These are phyloP conservation scores for Microstroma glucosiphilum DNA, from an alignment of 1,284 basidiomycete genomes.

Conservation along the genomic window DNA sequence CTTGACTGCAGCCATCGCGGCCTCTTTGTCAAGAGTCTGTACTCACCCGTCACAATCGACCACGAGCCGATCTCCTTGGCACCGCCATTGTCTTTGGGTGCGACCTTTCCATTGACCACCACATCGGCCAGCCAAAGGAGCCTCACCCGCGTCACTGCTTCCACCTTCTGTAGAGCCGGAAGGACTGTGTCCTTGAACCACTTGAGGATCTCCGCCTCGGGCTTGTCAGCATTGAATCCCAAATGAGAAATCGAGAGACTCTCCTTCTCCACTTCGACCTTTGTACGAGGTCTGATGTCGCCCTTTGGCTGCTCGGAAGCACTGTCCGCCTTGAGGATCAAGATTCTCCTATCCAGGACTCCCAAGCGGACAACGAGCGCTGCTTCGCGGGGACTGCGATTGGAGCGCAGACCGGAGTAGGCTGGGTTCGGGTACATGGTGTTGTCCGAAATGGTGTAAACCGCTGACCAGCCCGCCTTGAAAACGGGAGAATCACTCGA, in stretches of 20 bases:
- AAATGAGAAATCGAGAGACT: conserved; percentile 14
- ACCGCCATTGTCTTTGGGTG: conserved; percentile 13
- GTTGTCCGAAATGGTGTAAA: conserved; percentile 48
- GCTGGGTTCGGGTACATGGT: conserved; percentile 41
- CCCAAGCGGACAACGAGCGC: conserved; percentile 47
- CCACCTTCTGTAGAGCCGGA: conserved; percentile 22
- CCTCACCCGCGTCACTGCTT: conserved; percentile 36
- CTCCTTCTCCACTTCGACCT: conserved; percentile 14
- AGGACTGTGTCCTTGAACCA: conserved; percentile 39
- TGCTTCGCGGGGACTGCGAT: conserved; percentile 49
- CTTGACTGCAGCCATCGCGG: no score
- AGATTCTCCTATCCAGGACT: conserved; percentile 50
- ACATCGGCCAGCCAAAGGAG: conserved; percentile 39
- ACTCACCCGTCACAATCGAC: conserved; percentile 32
- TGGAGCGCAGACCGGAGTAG: conserved; percentile 46
- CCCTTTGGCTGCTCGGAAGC: conserved; percentile 4
- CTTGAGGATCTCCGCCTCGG: conserved; percentile 13
- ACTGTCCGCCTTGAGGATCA: conserved; percentile 35
- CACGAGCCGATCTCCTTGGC: conserved; percentile 18
- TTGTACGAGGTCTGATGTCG: conserved; percentile 15
- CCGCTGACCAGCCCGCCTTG: conserved; percentile 41
- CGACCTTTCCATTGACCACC: conserved; percentile 14
- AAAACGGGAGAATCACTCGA: conserved; percentile 6
- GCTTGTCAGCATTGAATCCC: not conserved
- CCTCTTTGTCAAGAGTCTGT: no score